Percentiles rank a stretch among this genome's conserved stretches.
These are phyloP conservation scores for Trichoderma atroviride DNA, from an alignment of 2,329 filamentous ascomycete genomes.

Conservation along the genomic window DNA sequence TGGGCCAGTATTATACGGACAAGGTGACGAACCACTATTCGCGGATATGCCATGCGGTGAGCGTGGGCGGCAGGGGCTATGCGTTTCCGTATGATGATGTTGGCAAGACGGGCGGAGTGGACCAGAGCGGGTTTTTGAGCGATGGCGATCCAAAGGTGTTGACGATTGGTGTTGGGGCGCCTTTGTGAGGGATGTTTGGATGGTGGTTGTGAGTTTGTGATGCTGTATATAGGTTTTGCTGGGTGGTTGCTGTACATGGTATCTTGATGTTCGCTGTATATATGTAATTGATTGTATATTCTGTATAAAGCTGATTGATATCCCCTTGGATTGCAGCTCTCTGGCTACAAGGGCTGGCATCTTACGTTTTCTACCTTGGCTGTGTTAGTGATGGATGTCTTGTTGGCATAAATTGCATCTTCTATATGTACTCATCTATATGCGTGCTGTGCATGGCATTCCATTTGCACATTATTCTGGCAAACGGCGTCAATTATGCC, in stretches of 20 bases:
- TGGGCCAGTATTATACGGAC: constrained; percentile 56
- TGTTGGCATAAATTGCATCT: neutral
- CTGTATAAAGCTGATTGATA: neutral
- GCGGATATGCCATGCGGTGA: constrained; percentile 63
- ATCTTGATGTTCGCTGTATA: neutral
- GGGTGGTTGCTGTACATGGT: neutral
- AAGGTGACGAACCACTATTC: constrained; percentile 67
- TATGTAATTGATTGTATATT: neutral
- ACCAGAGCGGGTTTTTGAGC: constrained; percentile 65
- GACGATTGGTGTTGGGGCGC: constrained; percentile 58
- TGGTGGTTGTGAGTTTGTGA: neutral
- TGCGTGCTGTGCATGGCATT: neutral
- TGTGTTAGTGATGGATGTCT: neutral
- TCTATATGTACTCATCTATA: neutral
- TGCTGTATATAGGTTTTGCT: neutral
- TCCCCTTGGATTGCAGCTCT: too few species aligned
- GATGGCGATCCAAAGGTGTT: constrained; percentile 58
- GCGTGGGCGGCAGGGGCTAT: constrained; percentile 64
- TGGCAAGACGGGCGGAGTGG: constrained; percentile 52
- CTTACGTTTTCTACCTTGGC: neutral
- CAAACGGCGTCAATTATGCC: neutral
- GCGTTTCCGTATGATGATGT: constrained; percentile 76
- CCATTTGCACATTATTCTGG: neutral
- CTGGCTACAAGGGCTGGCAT: too few species aligned
- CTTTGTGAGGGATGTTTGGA: constrained; percentile 23